A percentile compares a stretch with the other conserved stretches of the same genome.
Conservation (phyloP, 2,329 filamentous ascomycete genomes). For the Penicillium sp. region DNA sequence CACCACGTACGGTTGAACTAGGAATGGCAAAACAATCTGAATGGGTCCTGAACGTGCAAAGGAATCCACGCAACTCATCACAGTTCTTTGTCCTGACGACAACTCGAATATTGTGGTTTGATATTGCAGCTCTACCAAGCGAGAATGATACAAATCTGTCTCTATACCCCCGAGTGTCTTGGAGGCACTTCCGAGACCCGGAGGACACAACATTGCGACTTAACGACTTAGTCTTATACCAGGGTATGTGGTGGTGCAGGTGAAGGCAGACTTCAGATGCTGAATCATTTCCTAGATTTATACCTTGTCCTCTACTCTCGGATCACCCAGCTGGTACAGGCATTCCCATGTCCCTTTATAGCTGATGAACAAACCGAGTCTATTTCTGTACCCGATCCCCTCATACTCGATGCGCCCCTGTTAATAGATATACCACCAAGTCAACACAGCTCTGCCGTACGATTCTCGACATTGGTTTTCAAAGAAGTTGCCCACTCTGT, state of each 20-base stretch:
- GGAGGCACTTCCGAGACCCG: constrained; percentile 55
- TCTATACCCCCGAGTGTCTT: constrained; percentile 45
- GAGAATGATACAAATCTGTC: constrained; percentile 25
- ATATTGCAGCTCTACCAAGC: constrained; percentile 32
- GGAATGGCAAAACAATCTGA: constrained; percentile 39
- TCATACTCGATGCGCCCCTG: constrained; percentile 32
- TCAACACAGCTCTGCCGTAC: constrained; percentile 8
- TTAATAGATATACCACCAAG: constrained; percentile 7
- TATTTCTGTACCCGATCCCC: constrained; percentile 34
- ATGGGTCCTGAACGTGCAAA: constrained; percentile 57
- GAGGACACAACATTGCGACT: constrained; percentile 54
- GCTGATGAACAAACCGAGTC: constrained; percentile 22
- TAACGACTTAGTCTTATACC: constrained; percentile 31
- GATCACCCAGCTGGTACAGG: constrained; percentile 34
- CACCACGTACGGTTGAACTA: constrained; percentile 37
- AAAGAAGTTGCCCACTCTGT: constrained; percentile 30
- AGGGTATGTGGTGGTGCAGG: constrained; percentile 28
- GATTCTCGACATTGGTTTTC: constrained; percentile 36
- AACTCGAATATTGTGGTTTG: constrained; percentile 49
- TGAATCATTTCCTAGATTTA: constrained; percentile 30
- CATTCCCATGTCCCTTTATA: constrained; percentile 33
- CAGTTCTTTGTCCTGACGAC: constrained; percentile 57
- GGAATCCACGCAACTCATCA: constrained; percentile 42
- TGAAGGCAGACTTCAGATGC: not conserved
- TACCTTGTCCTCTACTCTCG: constrained; percentile 44